phyloP scores from a whole-genome alignment of 208 protist species.

The Trypanosoma caninum region DNA sequence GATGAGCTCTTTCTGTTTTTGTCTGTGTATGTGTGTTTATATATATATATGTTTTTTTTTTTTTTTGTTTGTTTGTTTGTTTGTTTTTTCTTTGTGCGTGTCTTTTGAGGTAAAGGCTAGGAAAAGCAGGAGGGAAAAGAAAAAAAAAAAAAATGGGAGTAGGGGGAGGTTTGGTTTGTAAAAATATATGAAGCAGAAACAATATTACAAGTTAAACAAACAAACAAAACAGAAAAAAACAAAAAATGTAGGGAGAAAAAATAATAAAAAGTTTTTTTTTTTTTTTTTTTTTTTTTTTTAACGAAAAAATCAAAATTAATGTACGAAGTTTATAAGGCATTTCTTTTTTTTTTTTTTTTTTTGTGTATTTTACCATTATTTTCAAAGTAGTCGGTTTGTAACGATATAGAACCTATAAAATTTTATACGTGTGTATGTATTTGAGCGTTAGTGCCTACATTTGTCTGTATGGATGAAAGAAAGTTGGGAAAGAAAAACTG shows the following conservation, averaged over 20 bases:
- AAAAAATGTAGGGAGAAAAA: constrained; percentile 7
- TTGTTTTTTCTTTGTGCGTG: constrained; percentile 14
- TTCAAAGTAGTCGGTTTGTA: too few species aligned
- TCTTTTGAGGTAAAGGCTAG: too few species aligned
- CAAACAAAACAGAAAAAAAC: constrained; percentile 1
- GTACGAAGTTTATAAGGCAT: too few species aligned
- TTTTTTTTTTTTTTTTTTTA: constrained; percentile 16
- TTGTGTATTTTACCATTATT: too few species aligned
- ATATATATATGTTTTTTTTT: too few species aligned
- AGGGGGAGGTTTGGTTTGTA: background rate
- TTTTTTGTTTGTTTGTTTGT: background rate
- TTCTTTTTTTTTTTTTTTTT: constrained; percentile 16
- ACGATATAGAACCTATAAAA: too few species aligned
- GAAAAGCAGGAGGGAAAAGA: background rate
- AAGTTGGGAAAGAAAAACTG: too few species aligned
- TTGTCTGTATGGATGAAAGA: too few species aligned
- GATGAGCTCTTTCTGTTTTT: background rate
- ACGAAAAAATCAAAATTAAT: too few species aligned
- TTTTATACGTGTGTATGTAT: too few species aligned
- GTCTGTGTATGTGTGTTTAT: background rate
- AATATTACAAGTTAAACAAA: background rate
- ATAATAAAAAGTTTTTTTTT: background rate
- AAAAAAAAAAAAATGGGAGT: background rate
- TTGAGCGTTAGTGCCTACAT: too few species aligned
- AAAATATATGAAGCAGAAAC: background rate